Conservation (phyloP, 2,329 filamentous ascomycete genomes). For the Colletotrichum sp. region DNA sequence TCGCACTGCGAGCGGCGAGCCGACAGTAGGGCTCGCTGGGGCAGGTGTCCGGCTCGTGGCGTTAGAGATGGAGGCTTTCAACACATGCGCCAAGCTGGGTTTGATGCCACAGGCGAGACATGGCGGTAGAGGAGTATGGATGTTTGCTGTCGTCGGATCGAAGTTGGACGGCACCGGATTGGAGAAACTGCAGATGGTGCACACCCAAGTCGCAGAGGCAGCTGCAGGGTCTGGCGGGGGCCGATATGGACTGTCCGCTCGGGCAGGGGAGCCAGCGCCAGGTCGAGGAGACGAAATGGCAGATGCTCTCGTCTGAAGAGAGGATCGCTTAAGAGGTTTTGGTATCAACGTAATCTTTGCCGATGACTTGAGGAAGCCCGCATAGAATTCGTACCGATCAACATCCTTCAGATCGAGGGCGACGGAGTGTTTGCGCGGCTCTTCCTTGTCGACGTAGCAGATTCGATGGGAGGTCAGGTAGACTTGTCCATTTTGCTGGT, state of each 20-base stretch:
- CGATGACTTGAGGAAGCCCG: conserved; percentile 93
- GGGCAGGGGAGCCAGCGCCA: conserved; percentile 50
- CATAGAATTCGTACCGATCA: conserved; percentile 89
- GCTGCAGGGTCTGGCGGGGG: conserved; percentile 49
- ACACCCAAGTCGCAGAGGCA: conserved; percentile 86
- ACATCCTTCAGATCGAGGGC: conserved; percentile 90
- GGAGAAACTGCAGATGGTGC: conserved; percentile 93
- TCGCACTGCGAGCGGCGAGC: conserved; percentile 18
- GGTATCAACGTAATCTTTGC: conserved; percentile 89
- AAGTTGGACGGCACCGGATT: conserved; percentile 95
- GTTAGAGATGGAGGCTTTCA: conserved; percentile 86
- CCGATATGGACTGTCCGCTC: conserved; percentile 47
- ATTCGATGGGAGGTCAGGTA: conserved; percentile 95
- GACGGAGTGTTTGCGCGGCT: conserved; percentile 84
- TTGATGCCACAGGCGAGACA: conserved; percentile 95
- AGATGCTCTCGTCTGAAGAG: conserved; percentile 59
- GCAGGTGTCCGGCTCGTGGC: conserved; percentile 60
- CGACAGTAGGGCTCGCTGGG: conserved; percentile 26
- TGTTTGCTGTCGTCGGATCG: conserved; percentile 80
- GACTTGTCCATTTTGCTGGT: conserved; percentile 94
- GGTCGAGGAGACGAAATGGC: conserved; percentile 51
- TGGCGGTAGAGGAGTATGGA: conserved; percentile 80
- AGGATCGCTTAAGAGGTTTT: conserved; percentile 74
- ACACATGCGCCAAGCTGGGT: conserved; percentile 78
- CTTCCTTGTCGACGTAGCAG: conserved; percentile 90